Base-by-base conservation (phyloP, 768 basidiomycete genomes). In the Lactarius vividus region DNA sequence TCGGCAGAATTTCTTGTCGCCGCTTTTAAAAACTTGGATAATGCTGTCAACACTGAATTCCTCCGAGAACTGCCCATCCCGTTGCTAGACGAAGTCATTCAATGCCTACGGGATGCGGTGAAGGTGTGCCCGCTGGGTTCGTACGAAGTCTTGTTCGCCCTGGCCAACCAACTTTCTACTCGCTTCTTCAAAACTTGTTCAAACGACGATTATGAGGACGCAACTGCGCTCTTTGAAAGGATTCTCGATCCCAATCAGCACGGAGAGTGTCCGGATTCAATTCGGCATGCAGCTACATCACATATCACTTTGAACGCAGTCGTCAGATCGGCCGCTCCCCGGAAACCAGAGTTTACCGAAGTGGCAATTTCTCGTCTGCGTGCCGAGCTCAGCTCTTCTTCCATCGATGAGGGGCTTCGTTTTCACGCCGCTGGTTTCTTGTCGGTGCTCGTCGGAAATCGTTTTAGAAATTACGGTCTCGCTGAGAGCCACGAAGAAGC, bases 281-380 rank as follows among this genome's bases (percentile, higher is more conserved):
- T 3, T 18, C 52, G 18, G 20, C 35, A 7, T 28, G 35, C 2
- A n/a, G 56, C 63, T 28, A 20, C 35, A 16, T 26, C 46, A 35
- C 44, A 40, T 20, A 15, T 23, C 39, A 28, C 63, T 18, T 5
- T 33, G 9, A 58, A 59, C 15, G n/a, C 49, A 10, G 26, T 23
- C 40, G 29, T 52, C 2, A 39, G 52, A 40, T 59, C 57, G 7
- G 13, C 26, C 20, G 11, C 59, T 28, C 55, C 42, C 28, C 29
- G 35, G 3, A 53, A 59, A 40, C 57, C 58, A 11, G 52, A 33
- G 44, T 44, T 44, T 28, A 35, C 53, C 20, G 64, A 64, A 11
- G 40, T 59, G 31, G 52, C 64, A 26, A 64, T 54, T 20, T n/a
- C 33, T 13, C 53, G 53, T 6, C 54, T 49, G 35, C 58, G 64